Percentiles rank a stretch among this genome's conserved stretches.
Evolutionary conservation across 2,329 filamentous ascomycete species (phyloP).

Genomic region (Colletotrichum sp.): DNA sequence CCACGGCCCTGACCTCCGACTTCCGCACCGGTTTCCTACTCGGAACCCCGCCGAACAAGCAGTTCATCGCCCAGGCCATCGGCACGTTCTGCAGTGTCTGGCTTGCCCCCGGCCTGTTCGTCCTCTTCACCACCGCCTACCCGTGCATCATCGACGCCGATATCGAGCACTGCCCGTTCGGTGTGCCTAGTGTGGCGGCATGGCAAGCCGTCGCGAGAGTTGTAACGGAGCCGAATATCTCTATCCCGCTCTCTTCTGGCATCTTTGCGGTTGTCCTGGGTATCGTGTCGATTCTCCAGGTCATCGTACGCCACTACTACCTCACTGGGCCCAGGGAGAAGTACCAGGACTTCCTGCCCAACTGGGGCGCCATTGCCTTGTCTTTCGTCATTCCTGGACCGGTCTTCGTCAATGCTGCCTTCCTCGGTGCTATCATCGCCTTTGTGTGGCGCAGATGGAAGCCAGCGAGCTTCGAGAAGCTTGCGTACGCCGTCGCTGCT

Average conservation of each 20-base stretch:
- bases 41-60: slow-evolving; percentile 61
- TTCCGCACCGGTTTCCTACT: slow-evolving; percentile 68
- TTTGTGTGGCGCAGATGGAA: slow-evolving; percentile 60
- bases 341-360: slow-evolving; percentile 61
- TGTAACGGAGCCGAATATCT: slow-evolving; percentile 61
- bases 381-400: slow-evolving; percentile 63
- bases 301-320: slow-evolving; percentile 59
- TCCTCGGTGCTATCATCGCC: slow-evolving; percentile 58
- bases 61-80: slow-evolving; percentile 64
- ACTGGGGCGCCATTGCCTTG: slow-evolving; percentile 66
- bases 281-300: slow-evolving; percentile 54
- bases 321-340: slow-evolving; percentile 58
- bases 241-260: slow-evolving; percentile 58
- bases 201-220: slow-evolving; percentile 66
- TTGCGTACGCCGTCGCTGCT: slow-evolving; percentile 63
- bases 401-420: slow-evolving; percentile 62
- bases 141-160: slow-evolving; percentile 61
- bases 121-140: slow-evolving; percentile 66
- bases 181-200: slow-evolving; percentile 62
- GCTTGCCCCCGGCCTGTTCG: slow-evolving; percentile 65
- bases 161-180: slow-evolving; percentile 56
- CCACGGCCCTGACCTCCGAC: slow-evolving; percentile 56
- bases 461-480: slow-evolving; percentile 58
- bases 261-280: slow-evolving; percentile 64
- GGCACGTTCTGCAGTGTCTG: slow-evolving; percentile 64